phyloP scores from a whole-genome alignment of 495 filamentous ascomycete species.

The Rostrohypoxylon terebratum region DNA sequence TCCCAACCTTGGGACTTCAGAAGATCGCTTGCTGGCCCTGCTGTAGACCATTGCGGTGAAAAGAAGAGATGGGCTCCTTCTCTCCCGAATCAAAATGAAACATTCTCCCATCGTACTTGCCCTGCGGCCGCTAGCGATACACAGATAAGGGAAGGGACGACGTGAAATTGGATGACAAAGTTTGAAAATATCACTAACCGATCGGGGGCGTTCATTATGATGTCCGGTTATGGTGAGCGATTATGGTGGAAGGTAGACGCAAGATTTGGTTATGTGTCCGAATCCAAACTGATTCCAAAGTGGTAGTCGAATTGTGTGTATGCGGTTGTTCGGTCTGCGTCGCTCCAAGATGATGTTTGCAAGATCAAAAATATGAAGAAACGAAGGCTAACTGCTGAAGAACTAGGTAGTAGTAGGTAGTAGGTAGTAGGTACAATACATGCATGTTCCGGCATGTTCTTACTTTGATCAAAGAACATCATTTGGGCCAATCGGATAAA shows the following conservation, averaged over 20 bases:
- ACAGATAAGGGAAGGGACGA: not conserved
- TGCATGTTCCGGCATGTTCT: not conserved
- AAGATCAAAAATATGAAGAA: constrained; percentile 5
- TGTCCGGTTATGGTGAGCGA: not conserved
- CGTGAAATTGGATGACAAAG: constrained; percentile 2
- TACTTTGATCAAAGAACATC: constrained; percentile 18
- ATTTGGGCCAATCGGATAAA: constrained; percentile 30
- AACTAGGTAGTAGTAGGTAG: no score
- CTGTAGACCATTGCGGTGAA: not conserved
- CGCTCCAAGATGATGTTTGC: constrained; percentile 5
- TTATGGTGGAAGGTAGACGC: not conserved
- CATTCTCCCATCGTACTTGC: not conserved
- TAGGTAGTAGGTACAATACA: no score
- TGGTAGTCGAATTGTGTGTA: not conserved
- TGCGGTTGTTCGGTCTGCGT: not conserved
- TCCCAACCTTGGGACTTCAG: not conserved
- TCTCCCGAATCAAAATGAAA: not conserved
- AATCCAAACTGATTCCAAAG: not conserved
- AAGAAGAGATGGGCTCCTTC: constrained; percentile 13
- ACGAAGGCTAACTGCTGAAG: not conserved
- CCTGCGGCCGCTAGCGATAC: not conserved
- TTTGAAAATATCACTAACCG: constrained; percentile 59
- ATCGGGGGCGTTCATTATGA: constrained; percentile 79
- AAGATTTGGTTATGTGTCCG: not conserved
- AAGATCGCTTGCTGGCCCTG: not conserved